Conservation (phyloP, 495 filamentous ascomycete species). For the Tuber umbilicatum region DNA sequence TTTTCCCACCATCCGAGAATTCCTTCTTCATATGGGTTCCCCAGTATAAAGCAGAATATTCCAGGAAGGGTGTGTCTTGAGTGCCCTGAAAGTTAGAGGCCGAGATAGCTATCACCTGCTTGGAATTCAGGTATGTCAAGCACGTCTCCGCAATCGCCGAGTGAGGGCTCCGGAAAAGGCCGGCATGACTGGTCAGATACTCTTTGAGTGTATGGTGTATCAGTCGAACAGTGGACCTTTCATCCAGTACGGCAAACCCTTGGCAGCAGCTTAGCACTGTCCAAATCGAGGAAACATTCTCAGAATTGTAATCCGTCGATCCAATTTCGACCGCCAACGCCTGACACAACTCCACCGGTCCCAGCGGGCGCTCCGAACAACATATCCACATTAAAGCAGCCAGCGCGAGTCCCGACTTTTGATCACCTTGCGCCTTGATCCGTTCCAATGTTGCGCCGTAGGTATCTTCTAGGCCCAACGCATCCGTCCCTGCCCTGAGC, state of each 20-base stretch:
- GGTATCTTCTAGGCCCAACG: not conserved
- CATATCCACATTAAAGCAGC: not conserved
- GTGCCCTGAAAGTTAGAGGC: not conserved
- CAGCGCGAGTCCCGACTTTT: not conserved
- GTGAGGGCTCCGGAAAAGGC: not conserved
- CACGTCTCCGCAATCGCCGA: not conserved
- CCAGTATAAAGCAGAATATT: not conserved
- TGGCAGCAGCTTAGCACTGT: not conserved
- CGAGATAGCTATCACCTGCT: not conserved
- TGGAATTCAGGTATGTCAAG: not conserved
- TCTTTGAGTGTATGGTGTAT: not conserved
- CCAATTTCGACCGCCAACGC: not conserved
- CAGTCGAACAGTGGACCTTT: not conserved
- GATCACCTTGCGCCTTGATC: not conserved
- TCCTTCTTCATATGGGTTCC: not conserved
- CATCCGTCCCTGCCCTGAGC: not conserved
- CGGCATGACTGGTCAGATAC: not conserved
- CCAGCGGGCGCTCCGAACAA: not conserved
- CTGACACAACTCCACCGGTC: not conserved
- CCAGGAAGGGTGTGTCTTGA: not conserved
- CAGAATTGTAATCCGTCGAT: not conserved
- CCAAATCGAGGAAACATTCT: not conserved
- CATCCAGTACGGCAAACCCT: not conserved
- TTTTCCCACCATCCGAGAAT: not conserved
- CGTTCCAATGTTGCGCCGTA: not conserved